Conservation (phyloP, 2,329 filamentous ascomycete species). For the Nothophoma quercina region DNA sequence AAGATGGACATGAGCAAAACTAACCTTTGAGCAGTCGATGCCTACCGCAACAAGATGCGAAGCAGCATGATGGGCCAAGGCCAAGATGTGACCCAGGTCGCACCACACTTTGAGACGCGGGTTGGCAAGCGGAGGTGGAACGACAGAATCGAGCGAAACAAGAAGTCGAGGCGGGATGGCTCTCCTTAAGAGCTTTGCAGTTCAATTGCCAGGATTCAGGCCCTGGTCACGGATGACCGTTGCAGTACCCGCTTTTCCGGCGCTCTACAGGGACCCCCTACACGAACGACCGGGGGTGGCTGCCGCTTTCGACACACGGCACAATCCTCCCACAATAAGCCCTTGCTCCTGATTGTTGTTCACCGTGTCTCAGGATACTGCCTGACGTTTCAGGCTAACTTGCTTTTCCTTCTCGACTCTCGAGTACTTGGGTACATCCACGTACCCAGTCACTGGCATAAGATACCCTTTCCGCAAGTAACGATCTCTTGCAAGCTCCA, state of each 20-base stretch:
- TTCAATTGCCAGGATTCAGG: conserved; percentile 28
- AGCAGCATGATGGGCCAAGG: conserved; percentile 80
- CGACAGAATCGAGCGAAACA: conserved; percentile 55
- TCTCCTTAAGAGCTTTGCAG: conserved; percentile 46
- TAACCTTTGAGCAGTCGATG: conserved; percentile 72
- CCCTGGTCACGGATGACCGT: conserved; percentile 39
- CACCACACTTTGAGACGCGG: conserved; percentile 88
- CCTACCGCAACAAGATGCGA: conserved; percentile 90
- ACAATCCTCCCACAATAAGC: conserved; percentile 28
- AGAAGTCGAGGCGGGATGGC: conserved; percentile 49
- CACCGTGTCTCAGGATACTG: conserved; percentile 11
- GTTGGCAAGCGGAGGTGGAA: conserved; percentile 76
- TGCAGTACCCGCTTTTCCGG: conserved; percentile 42
- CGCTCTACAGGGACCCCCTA: conserved; percentile 45
- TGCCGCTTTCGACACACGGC: conserved; percentile 37
- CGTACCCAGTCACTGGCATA: conserved; percentile 8
- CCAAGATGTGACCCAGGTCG: conserved; percentile 75
- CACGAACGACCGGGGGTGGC: conserved; percentile 39
- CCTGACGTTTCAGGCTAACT: conserved; percentile 36
- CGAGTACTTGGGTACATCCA: conserved; percentile 1
- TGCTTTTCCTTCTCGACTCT: conserved; percentile 11
- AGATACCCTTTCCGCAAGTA: conserved; percentile 18
- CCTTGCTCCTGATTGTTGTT: conserved; percentile 31
- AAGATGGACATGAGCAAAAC: conserved; percentile 7
- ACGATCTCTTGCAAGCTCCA: conserved; percentile 8